Conservation (phyloP, 2,329 filamentous ascomycete species). For the Xylariaceae sp. region DNA sequence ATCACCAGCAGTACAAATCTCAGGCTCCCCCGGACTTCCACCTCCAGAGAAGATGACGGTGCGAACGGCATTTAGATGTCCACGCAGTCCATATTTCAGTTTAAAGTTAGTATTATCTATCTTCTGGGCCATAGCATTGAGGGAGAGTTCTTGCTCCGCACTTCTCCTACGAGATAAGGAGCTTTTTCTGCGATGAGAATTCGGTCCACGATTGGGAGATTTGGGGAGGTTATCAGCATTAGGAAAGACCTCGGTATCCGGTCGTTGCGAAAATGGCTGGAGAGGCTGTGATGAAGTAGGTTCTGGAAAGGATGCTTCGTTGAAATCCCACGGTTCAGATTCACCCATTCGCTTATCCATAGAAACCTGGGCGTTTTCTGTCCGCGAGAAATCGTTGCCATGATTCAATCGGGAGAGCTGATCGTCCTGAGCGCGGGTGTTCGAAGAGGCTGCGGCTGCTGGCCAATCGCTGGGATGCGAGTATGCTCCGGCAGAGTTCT, state of each 20-base stretch:
- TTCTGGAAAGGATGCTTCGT: conserved; percentile 74
- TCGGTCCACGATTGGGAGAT: conserved; percentile 74
- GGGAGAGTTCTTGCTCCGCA: conserved; percentile 68
- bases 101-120: conserved; percentile 83
- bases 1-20: conserved; percentile 95
- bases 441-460: conserved; percentile 31
- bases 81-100: conserved; percentile 87
- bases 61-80: conserved; percentile 91
- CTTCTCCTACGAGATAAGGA: conserved; percentile 77
- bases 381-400: conserved; percentile 48
- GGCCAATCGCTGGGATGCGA: conserved; percentile 41
- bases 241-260: conserved; percentile 88
- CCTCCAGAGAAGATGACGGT: conserved; percentile 97
- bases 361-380: conserved; percentile 51
- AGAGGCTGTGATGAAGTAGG: conserved; percentile 51
- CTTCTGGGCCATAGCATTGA: conserved; percentile 60
- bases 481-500: conserved; percentile 53
- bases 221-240: conserved; percentile 80
- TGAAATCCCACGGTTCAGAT: conserved; percentile 90
- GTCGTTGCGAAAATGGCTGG: conserved; percentile 65
- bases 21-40: conserved; percentile 91
- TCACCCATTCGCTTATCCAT: conserved; percentile 60
- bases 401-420: conserved; percentile 44
- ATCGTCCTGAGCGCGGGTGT: conserved; percentile 38
- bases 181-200: conserved; percentile 79